Evolutionary conservation across 1,284 basidiomycete species (phyloP), one percentile per base, ranked within the genome.

Genomic region (Schizopora paradoxa): DNA sequence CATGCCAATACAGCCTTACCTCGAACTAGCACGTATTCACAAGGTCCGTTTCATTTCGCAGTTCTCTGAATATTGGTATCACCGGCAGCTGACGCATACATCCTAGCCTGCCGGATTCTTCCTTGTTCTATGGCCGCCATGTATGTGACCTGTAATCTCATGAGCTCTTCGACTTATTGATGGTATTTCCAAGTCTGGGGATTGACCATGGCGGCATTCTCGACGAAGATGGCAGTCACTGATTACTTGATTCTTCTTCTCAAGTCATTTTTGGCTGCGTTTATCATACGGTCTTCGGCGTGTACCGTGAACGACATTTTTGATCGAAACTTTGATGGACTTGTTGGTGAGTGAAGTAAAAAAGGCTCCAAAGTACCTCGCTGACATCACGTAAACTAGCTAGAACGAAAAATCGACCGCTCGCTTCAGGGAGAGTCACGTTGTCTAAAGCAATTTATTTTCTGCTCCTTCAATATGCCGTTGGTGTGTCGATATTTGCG

Each of bases 381-480:
- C 28, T 45, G 7, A 2, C 33, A 73, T 73, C 73, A 45, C 64
- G 75, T n/a, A n/a, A n/a, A n/a, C n/a, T n/a, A n/a, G n/a, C n/a
- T n/a, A n/a, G n/a, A 11, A 77, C 74, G 8, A 72, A 69, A 51
- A 49, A 59, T 4, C 61, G 77, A 6, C 77, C 77, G 0, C 61
- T 79, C 4, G 72, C 74, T 2, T 59, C 67, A 2, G 74, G 72
- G 5, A 58, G 59, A 3, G 56, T 76, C 1, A 66, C 66, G 5
- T 61, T 70, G 2, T 56, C 56, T 16, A 66, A 69, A 29, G 74
- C 74, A 0, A 56, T 62, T 23, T 52, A 59, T 13, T 73, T 74
- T 51, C 60, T 73, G 11, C 60, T 65, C 5, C 28, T 65, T 1
- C 68, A 74, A 49, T 58, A 69, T 5, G 48, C 58, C 26, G 58